Evolutionary conservation across 2,329 filamentous ascomycete genomes (phyloP), one percentile per base, ranked within the genome.

Genomic region (Metarhizium sp.): DNA sequence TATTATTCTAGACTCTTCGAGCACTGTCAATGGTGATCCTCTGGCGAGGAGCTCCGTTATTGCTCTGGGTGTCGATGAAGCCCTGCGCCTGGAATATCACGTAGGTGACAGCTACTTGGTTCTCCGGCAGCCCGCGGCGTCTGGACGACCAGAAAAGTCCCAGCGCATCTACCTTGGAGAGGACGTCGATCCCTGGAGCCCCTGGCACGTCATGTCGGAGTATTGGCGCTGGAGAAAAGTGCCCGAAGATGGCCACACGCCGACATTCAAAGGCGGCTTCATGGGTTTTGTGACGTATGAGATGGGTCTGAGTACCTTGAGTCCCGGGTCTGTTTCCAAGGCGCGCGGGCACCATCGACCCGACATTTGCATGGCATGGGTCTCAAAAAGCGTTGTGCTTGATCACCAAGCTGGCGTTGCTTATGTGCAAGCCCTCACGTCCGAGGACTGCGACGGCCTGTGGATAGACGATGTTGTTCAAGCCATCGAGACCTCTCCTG

Each of bases 221-320:
- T 78, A 78, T 50, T 68, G 71, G 62, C 62, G 68, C 45, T 59
- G 58, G 5, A 59, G 71, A 40, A 66, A 51, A 45, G 57, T 68
- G 8, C 38, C 59, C 0, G 50, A 55, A 8, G 40, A 61, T 7
- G 57, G 50, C 10, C 55, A 63, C 4, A 60, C 63, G 4, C 61
- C 64, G 0, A 80, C 88, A 0, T 96, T 95, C 66, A 83, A 88
- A 70, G 91, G 90, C 52, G 91, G 91, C 0, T 85, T 95, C 57
- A 82, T 95, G 71, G 91, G 91, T 0, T 95, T 87, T 63, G 79
- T 90, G 52, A 90, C 88, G 0, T 95, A 96, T 58, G 91, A 96
- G 68, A 82, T 91, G 66, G 89, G 90, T 0, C 73, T 95, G 1
- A 63, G 67, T 32, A 66, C 66, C 0, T 58, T 72, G 5, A 69